phyloP scores from a whole-genome alignment of 164 flowering plant genomes.

The Macadamia integrifolia region DNA sequence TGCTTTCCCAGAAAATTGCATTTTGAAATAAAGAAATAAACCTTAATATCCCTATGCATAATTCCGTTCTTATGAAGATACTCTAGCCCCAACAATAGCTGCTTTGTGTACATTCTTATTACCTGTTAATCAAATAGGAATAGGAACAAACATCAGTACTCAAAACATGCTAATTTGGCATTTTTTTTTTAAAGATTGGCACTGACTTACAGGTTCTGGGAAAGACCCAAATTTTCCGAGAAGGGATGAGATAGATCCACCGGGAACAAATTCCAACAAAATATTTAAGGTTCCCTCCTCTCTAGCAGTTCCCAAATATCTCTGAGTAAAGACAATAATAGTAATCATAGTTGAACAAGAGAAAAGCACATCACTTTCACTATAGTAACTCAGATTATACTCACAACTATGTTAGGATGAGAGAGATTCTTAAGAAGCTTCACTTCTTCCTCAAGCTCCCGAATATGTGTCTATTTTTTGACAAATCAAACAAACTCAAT shows the following conservation, averaged over 20 bases:
- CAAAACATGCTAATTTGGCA: not conserved
- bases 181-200: not conserved
- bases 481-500: slow-evolving; percentile 6
- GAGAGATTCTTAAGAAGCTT: slow-evolving; percentile 84
- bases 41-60: slow-evolving; percentile 98
- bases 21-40: slow-evolving; percentile 11
- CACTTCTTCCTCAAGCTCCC: slow-evolving; percentile 96
- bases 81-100: slow-evolving; percentile 79
- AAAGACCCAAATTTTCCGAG: slow-evolving; percentile 94
- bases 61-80: slow-evolving; percentile 86
- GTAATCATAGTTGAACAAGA: slow-evolving; percentile 7
- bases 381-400: slow-evolving; percentile 15
- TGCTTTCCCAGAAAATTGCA: not conserved
- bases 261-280: slow-evolving; percentile 94
- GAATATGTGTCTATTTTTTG: slow-evolving; percentile 60
- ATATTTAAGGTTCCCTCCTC: slow-evolving; percentile 87
- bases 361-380: not conserved
- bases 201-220: slow-evolving; percentile 81
- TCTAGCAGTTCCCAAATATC: slow-evolving; percentile 91
- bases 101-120: slow-evolving; percentile 81
- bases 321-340: slow-evolving; percentile 36
- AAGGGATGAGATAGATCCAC: slow-evolving; percentile 95
- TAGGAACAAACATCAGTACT: slow-evolving; percentile 5
- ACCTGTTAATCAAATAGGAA: slow-evolving; percentile 44
- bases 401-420: slow-evolving; percentile 93